These are phyloP conservation scores for Actinomortierella ambigua DNA, from an alignment of 371 early-diverging fungal genomes.

Conservation along the genomic window DNA sequence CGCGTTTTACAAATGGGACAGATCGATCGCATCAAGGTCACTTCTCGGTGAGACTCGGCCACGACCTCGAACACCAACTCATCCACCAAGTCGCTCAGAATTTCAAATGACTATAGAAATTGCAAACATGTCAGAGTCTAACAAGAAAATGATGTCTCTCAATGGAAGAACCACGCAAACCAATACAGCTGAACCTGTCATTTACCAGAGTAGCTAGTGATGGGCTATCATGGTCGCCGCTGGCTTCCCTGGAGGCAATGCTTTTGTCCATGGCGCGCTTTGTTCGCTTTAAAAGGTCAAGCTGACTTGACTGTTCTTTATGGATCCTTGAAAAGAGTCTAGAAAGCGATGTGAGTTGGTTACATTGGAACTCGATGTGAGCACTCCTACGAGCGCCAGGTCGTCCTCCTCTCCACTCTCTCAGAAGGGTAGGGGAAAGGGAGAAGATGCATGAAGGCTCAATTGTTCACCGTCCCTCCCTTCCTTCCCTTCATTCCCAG, in stretches of 20 bases:
- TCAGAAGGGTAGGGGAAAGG: background rate
- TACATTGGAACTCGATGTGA: too few relatives aligned
- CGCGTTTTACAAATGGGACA: constrained; percentile 78
- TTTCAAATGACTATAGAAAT: constrained; percentile 31
- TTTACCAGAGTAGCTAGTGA: constrained; percentile 41
- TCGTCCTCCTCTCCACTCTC: too few relatives aligned
- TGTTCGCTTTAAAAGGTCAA: constrained; percentile 33
- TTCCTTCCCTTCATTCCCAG: too few relatives aligned
- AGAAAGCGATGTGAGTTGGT: too few relatives aligned
- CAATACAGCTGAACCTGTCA: background rate
- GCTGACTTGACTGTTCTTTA: constrained; percentile 38
- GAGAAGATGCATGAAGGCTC: background rate
- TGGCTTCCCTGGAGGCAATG: constrained; percentile 18
- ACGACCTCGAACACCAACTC: constrained; percentile 71
- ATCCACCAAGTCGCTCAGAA: constrained; percentile 59
- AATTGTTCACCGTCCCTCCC: background rate
- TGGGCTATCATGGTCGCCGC: constrained; percentile 12
- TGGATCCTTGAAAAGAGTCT: constrained; percentile 45
- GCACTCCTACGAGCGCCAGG: too few relatives aligned
- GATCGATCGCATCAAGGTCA: constrained; percentile 53
- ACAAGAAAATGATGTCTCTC: background rate
- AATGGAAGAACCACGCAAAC: background rate
- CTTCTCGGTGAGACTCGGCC: constrained; percentile 69
- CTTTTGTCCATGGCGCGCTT: constrained; percentile 46
- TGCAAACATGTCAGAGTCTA: too few relatives aligned